phyloP scores from a whole-genome alignment of 2,329 filamentous ascomycete genomes.

The Leptographium lundbergii region DNA sequence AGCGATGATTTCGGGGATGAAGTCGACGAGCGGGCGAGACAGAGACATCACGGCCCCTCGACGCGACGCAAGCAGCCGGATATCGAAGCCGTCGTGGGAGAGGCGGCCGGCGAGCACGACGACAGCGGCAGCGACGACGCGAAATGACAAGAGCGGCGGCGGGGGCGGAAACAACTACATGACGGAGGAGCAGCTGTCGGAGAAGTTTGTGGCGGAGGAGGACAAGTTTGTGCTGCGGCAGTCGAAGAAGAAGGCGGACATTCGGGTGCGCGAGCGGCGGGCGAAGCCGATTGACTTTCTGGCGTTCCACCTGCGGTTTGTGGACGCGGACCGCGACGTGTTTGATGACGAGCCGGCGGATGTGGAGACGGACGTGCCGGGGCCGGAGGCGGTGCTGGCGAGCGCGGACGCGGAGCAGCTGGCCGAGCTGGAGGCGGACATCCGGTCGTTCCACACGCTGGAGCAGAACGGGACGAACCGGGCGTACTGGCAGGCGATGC shows the following conservation, averaged over 20 bases:
- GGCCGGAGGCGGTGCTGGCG: conserved; percentile 72
- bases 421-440: conserved; percentile 67
- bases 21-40: not conserved
- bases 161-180: conserved; percentile 20
- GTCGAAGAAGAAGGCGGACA: conserved; percentile 94
- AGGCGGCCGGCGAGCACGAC: conserved; percentile 17
- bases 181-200: conserved; percentile 65
- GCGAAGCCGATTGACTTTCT: conserved; percentile 91
- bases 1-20: conserved; percentile 35
- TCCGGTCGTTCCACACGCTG: conserved; percentile 64
- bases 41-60: conserved; percentile 43
- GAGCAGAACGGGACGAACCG: conserved; percentile 67
- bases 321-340: conserved; percentile 72
- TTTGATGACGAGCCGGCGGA: conserved; percentile 79
- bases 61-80: conserved; percentile 40
- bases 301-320: conserved; percentile 76
- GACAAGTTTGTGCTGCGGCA: conserved; percentile 94
- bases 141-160: conserved; percentile 13
- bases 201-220: conserved; percentile 83
- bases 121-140: conserved; percentile 11
- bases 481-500: conserved; percentile 89
- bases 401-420: conserved; percentile 52
- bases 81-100: conserved; percentile 28
- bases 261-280: conserved; percentile 80
- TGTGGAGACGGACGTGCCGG: conserved; percentile 58